These are phyloP conservation scores for Chalaropsis thielavioides DNA, from an alignment of 2,329 filamentous ascomycete genomes.

Conservation along the genomic window DNA sequence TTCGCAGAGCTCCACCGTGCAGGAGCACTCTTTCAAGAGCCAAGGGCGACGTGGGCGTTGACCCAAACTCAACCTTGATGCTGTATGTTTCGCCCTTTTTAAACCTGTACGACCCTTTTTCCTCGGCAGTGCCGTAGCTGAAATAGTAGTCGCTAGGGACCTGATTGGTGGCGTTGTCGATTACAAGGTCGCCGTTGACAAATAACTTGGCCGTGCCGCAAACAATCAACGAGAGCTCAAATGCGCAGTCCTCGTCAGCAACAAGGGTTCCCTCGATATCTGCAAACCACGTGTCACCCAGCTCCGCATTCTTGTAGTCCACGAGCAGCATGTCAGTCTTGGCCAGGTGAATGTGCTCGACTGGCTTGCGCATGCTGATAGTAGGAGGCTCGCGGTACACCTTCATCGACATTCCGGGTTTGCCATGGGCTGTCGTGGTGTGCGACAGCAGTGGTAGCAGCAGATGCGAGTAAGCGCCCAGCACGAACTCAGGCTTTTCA, in stretches of 20 bases:
- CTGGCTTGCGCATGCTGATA: slow-evolving; percentile 31
- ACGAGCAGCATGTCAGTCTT: slow-evolving; percentile 38
- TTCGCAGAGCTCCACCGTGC: slow-evolving; percentile 45
- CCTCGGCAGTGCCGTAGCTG: slow-evolving; percentile 48
- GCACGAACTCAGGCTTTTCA: slow-evolving; percentile 34
- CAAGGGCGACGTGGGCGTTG: slow-evolving; percentile 42
- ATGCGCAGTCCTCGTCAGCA: slow-evolving; percentile 44
- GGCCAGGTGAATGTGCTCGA: slow-evolving; percentile 36
- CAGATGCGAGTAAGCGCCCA: slow-evolving; percentile 51
- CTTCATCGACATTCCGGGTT: slow-evolving; percentile 45
- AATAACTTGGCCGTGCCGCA: slow-evolving; percentile 51
- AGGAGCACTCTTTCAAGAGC: slow-evolving; percentile 36
- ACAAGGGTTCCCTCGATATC: slow-evolving; percentile 47
- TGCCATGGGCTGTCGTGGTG: slow-evolving; percentile 37
- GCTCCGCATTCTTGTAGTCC: slow-evolving; percentile 38
- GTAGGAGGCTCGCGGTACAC: slow-evolving; percentile 46
- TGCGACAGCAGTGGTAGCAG: slow-evolving; percentile 44
- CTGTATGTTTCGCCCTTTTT: slow-evolving; percentile 45
- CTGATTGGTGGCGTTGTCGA: slow-evolving; percentile 53
- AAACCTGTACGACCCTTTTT: slow-evolving; percentile 43
- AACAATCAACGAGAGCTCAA: slow-evolving; percentile 52
- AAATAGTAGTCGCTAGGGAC: slow-evolving; percentile 49
- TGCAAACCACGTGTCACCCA: slow-evolving; percentile 43
- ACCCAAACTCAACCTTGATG: slow-evolving; percentile 45
- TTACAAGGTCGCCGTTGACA: slow-evolving; percentile 45